These are phyloP conservation scores for Nothophytophthora sp. DNA, from an alignment of 352 stramenopile species.

Conservation along the genomic window DNA sequence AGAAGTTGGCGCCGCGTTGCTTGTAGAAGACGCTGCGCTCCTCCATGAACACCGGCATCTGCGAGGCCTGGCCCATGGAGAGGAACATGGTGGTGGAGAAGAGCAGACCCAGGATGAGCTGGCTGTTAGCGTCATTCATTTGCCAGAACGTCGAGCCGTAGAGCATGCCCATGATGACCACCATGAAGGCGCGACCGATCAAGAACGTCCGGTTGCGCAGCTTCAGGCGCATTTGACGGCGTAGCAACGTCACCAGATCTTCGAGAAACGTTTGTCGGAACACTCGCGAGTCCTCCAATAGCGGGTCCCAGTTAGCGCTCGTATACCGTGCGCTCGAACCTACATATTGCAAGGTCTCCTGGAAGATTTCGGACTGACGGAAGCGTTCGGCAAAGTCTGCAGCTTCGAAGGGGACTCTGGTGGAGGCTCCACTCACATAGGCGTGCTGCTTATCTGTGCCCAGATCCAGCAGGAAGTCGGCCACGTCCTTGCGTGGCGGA, in stretches of 20 bases:
- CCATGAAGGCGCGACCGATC: slow-evolving; percentile 37
- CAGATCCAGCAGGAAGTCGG: slow-evolving; percentile 46
- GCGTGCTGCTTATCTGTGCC: slow-evolving; percentile 37
- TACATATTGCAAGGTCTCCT: slow-evolving; percentile 36
- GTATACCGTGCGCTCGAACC: slow-evolving; percentile 5
- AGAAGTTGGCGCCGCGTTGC: slow-evolving; percentile 84
- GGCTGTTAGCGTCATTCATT: slow-evolving; percentile 35
- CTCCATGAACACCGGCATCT: slow-evolving; percentile 76
- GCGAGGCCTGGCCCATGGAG: slow-evolving; percentile 65
- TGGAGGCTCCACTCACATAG: slow-evolving; percentile 14
- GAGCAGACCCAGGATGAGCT: slow-evolving; percentile 74
- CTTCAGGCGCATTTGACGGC: slow-evolving; percentile 64
- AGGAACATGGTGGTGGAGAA: slow-evolving; percentile 87
- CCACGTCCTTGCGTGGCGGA: slow-evolving; percentile 31
- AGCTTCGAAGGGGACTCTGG: slow-evolving; percentile 10
- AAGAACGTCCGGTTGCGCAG: slow-evolving; percentile 43
- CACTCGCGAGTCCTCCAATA: slow-evolving; percentile 5
- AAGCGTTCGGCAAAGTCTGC: slow-evolving; percentile 45
- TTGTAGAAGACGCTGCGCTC: slow-evolving; percentile 84
- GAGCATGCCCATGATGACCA: slow-evolving; percentile 51
- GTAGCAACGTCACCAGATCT: slow-evolving; percentile 31
- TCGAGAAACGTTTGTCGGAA: slow-evolving; percentile 41
- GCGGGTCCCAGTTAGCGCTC: background rate
- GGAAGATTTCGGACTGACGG: slow-evolving; percentile 39
- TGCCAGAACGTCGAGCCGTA: slow-evolving; percentile 64